These are phyloP conservation scores for Cocos nucifera DNA, from an alignment of 176 grass and related monocot genomes.

Conservation along the genomic window DNA sequence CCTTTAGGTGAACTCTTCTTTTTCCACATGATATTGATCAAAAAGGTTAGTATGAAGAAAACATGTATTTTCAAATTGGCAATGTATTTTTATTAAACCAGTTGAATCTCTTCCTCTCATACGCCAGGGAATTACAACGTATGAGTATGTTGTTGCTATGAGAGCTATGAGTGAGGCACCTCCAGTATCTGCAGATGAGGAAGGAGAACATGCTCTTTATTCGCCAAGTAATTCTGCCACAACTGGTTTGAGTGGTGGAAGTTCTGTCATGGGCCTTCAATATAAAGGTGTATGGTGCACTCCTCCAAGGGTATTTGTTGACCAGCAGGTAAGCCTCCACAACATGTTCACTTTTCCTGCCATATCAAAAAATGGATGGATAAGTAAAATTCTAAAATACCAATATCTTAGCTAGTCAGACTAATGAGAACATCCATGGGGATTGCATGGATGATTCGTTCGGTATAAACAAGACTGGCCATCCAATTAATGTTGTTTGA, in stretches of 20 bases:
- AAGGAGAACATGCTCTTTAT: conserved; percentile 71
- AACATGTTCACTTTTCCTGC: not conserved
- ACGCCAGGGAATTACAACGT: conserved; percentile 83
- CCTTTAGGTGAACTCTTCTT: conserved; percentile 96
- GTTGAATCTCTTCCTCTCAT: conserved; percentile 7
- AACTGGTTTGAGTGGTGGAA: conserved; percentile 86
- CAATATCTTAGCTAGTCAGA: too few relatives aligned
- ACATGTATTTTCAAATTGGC: too few relatives aligned
- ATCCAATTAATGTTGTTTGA: too few relatives aligned
- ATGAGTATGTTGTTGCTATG: conserved; percentile 99
- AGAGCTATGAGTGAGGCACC: conserved; percentile 88
- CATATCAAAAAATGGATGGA: too few relatives aligned
- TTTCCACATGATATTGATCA: conserved; percentile 97
- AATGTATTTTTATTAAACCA: not conserved
- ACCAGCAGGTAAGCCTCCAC: conserved; percentile 33
- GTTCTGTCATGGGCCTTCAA: conserved; percentile 73
- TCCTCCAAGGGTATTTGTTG: conserved; percentile 93
- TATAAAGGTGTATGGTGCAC: conserved; percentile 98
- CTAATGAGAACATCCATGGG: too few relatives aligned
- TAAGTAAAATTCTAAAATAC: too few relatives aligned
- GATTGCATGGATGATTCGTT: too few relatives aligned
- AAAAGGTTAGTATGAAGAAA: conserved; percentile 52
- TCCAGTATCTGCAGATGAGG: conserved; percentile 65
- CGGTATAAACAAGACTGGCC: too few relatives aligned
- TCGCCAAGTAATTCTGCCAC: conserved; percentile 93